Percentiles rank a stretch among this genome's conserved stretches.
Evolutionary conservation across 2,329 filamentous ascomycete species (phyloP).

Genomic region (Kalmusia sp.): DNA sequence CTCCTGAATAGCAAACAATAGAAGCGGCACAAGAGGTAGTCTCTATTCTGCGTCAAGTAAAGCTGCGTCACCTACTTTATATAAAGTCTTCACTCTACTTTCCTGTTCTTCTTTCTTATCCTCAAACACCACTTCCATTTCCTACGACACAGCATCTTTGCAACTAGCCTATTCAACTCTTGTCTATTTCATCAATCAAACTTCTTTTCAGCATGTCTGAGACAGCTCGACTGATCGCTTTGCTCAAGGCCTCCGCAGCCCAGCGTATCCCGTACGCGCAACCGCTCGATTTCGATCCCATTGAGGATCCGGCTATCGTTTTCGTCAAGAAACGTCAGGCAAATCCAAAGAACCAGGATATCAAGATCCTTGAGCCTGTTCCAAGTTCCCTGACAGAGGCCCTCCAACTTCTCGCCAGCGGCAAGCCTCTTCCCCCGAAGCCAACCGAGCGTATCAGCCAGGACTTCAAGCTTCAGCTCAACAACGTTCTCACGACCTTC

Average conservation of each 20-base stretch:
- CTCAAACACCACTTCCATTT: constrained; percentile 1
- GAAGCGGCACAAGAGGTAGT: background rate
- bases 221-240: constrained; percentile 24
- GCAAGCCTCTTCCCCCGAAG: constrained; percentile 17
- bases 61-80: background rate
- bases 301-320: constrained; percentile 5
- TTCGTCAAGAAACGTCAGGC: background rate
- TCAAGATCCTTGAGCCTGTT: no score
- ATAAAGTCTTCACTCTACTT: background rate
- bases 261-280: constrained; percentile 29
- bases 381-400: constrained; percentile 21
- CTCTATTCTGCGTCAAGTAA: constrained; percentile 13
- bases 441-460: constrained; percentile 19
- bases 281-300: constrained; percentile 11
- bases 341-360: constrained; percentile 2
- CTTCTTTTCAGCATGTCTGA: constrained; percentile 28
- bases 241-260: constrained; percentile 33
- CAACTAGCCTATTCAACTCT: background rate
- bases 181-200: background rate
- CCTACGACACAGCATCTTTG: background rate
- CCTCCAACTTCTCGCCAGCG: constrained; percentile 21
- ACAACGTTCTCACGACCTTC: constrained; percentile 24
- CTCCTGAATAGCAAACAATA: constrained; percentile 6
- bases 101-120: constrained; percentile 1
- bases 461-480: constrained; percentile 20